These are phyloP conservation scores for Fomes fomentarius DNA, from an alignment of 1,284 basidiomycete species.

Conservation along the genomic window DNA sequence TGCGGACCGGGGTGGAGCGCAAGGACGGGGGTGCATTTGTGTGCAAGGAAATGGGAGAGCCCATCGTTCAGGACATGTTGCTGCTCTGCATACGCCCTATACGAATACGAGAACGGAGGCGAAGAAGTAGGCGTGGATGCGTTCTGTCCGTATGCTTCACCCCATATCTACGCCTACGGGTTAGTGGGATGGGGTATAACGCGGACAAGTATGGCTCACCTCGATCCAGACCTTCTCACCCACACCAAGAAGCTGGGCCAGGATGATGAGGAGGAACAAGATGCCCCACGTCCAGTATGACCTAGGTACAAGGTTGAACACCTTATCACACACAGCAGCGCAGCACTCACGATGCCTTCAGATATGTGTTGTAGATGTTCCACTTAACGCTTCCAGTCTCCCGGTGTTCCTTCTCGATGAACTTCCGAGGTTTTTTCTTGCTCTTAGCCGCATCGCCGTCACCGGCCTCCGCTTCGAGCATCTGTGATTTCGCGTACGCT, in stretches of 20 bases:
- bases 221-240: conserved; percentile 78
- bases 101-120: conserved; percentile 27
- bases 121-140: conserved; percentile 7
- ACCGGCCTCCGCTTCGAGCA: too few species aligned
- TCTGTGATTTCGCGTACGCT: too few species aligned
- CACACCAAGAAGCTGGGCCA: conserved; percentile 52
- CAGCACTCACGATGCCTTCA: conserved; percentile 61
- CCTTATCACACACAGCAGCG: neutral
- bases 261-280: conserved; percentile 49
- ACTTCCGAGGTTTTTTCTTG: conserved; percentile 61
- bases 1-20: too few species aligned
- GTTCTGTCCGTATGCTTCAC: conserved; percentile 52
- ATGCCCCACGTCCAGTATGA: conserved; percentile 69
- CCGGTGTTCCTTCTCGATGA: conserved; percentile 72
- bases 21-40: too few species aligned
- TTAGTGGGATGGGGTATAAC: neutral
- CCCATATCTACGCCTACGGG: conserved; percentile 51
- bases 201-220: conserved; percentile 39
- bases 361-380: conserved; percentile 78
- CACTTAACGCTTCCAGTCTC: conserved; percentile 80
- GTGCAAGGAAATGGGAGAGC: too few species aligned
- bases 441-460: conserved; percentile 29
- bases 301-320: conserved; percentile 34
- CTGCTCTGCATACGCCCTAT: conserved; percentile 35
- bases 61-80: too few species aligned